A percentile compares a stretch with the other conserved stretches of the same genome.
Evolutionary conservation across 2,329 filamentous ascomycete genomes (phyloP).

Genomic region (Hypoxylon sp.): DNA sequence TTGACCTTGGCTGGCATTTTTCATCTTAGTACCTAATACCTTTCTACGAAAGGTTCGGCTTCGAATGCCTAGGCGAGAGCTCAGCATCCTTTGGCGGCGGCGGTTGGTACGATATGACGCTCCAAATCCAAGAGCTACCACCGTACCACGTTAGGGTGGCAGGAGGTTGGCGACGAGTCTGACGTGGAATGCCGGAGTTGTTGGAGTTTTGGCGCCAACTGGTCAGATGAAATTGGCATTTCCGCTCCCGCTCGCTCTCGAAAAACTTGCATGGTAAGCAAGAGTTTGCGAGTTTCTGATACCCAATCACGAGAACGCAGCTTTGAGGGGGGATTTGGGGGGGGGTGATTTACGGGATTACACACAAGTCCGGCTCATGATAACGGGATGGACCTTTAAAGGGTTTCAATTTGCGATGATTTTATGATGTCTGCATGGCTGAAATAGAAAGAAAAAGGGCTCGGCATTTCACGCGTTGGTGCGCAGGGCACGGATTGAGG

Average conservation of each 20-base stretch:
- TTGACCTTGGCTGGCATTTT: conserved; percentile 1
- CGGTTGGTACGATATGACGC: conserved; percentile 86
- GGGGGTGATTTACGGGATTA: conserved; percentile 22
- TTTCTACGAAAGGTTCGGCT: conserved; percentile 85
- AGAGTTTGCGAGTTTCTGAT: conserved; percentile 40
- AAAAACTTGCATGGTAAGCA: conserved; percentile 24
- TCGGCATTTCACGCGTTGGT: conserved; percentile 5
- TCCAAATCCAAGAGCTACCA: conserved; percentile 12
- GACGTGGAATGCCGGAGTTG: conserved; percentile 15
- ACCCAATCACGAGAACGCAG: conserved; percentile 32
- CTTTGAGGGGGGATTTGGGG: neutral
- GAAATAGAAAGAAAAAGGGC: conserved; percentile 5
- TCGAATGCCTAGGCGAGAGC: conserved; percentile 77
- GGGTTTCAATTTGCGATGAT: conserved; percentile 7
- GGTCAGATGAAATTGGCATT: conserved; percentile 31
- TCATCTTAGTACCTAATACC: conserved; percentile 70
- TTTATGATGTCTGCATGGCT: conserved; percentile 10
- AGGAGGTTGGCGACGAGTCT: neutral
- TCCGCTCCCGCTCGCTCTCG: conserved; percentile 1
- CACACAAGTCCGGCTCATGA: conserved; percentile 11
- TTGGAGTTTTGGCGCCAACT: conserved; percentile 8
- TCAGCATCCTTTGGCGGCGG: conserved; percentile 81
- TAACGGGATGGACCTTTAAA: neutral
- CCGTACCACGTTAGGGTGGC: conserved; percentile 1
- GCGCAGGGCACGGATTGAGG: neutral